Percentiles rank a stretch among this genome's conserved stretches.
Evolutionary conservation across 441 rosid genomes (phyloP).

Genomic region (Pelargonium myrrhifolium): DNA sequence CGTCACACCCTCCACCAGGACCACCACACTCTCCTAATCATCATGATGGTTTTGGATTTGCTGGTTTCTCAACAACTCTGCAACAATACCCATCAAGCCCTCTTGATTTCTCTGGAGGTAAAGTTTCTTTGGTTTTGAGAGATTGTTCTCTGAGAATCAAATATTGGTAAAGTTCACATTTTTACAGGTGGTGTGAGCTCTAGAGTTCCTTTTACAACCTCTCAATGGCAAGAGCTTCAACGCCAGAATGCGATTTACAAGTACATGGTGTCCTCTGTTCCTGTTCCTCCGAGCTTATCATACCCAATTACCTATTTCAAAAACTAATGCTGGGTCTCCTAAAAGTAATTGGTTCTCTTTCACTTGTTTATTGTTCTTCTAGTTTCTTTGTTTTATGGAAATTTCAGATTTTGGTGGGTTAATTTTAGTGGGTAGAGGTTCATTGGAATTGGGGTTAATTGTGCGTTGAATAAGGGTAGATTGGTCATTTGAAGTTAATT

Average conservation of each 20-base stretch:
- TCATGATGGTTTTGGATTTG: too few relatives aligned
- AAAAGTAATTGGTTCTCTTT: conserved; percentile 19
- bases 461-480: too few relatives aligned
- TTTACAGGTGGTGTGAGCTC: too few relatives aligned
- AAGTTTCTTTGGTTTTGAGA: too few relatives aligned
- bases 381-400: not conserved
- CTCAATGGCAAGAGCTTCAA: conserved; percentile 55
- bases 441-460: conserved; percentile 30
- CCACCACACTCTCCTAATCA: too few relatives aligned
- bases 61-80: too few relatives aligned
- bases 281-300: conserved; percentile 53
- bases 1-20: too few relatives aligned
- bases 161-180: too few relatives aligned
- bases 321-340: conserved; percentile 9
- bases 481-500: too few relatives aligned
- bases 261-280: conserved; percentile 47
- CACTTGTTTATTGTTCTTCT: not conserved
- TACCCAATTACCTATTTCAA: conserved; percentile 35
- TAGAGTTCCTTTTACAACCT: conserved; percentile 40
- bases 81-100: too few relatives aligned
- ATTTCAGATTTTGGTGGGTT: not conserved
- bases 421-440: conserved; percentile 21
- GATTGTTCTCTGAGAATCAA: too few relatives aligned
- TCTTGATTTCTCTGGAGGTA: too few relatives aligned
- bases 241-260: conserved; percentile 44